Evolutionary conservation across 306 rosid species (phyloP), one percentile per base, ranked within the genome.

Genomic region (Prunus campanulata): DNA sequence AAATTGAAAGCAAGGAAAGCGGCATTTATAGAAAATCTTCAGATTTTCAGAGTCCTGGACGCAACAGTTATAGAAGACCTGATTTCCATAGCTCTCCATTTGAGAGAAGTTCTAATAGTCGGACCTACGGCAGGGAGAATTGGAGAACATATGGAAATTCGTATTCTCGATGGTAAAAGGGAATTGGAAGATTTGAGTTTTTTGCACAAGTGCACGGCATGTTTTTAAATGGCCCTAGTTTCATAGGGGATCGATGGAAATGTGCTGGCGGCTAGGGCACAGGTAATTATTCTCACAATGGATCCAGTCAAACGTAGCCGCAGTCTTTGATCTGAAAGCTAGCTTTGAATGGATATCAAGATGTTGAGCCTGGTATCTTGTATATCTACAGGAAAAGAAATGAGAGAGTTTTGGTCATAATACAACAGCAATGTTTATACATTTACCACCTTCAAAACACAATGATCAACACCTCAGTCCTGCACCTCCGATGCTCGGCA

Each of bases 1-100:
- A 81, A 32, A 88, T 85, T 72, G 80, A 77, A 76, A 78, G 83
- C 78, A 86, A 71, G 62, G 86, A 83, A 77, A 80, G 88, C 68
- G 78, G 91, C 83, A 51, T 81, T 10, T 14, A 81, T 73, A 85
- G 93, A 77, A 88, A 86, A 79, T 54, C 89, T 68, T 81, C 93
- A 35, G 88, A 88, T 69, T 59, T 39, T 71, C 74, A 64, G 65
- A 84, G 87, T 68, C 78, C 55, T 84, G 85, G 87, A 72, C 61
- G 71, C 76, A 74, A 48, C 72, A 50, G 25, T 19, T 74, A n/a
- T 42, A 13, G 74, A 48, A 75, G 84, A 6, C 67, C 79, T 55
- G 87, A 86, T 77, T 80, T 52, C 67, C 71, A 84, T 72, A 83
- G 79, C 78, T 83, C 85, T 62, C 88, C 87, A 30, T 81, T 66